A percentile compares a stretch with the other conserved stretches of the same genome.
These are phyloP conservation scores for Castanea sativa DNA, from an alignment of 306 rosid species.

Conservation along the genomic window DNA sequence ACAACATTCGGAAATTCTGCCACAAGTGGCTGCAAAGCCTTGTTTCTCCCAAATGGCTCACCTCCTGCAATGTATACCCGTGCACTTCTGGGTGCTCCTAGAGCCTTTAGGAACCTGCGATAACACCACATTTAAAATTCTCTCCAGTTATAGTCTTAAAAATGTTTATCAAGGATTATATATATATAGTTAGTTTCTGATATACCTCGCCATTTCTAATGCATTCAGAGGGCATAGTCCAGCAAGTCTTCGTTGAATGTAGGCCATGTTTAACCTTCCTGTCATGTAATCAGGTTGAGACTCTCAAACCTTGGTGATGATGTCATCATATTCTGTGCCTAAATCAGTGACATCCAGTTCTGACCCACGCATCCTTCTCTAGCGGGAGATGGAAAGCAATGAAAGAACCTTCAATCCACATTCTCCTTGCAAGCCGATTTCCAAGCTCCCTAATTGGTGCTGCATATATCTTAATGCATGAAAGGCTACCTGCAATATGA, in stretches of 20 bases:
- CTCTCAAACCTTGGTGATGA: constrained; percentile 26
- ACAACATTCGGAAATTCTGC: constrained; percentile 48
- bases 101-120: constrained; percentile 49
- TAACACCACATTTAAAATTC: background rate
- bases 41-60: constrained; percentile 44
- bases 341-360: constrained; percentile 62
- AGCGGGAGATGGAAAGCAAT: constrained; percentile 55
- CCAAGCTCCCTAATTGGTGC: constrained; percentile 51
- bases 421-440: constrained; percentile 41
- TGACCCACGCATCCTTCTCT: constrained; percentile 60
- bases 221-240: constrained; percentile 58
- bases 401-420: constrained; percentile 66
- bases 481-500: constrained; percentile 44
- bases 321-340: constrained; percentile 37
- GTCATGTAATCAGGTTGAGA: constrained; percentile 51
- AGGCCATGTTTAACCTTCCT: constrained; percentile 40
- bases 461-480: constrained; percentile 50
- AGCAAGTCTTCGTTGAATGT: constrained; percentile 32
- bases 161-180: background rate
- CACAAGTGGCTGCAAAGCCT: constrained; percentile 46
- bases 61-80: constrained; percentile 55
- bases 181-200: background rate
- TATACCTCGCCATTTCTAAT: constrained; percentile 48
- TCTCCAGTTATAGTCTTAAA: background rate
- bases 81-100: constrained; percentile 45